A percentile compares a stretch with the other conserved stretches of the same genome.
phyloP scores from a whole-genome alignment of 2,329 filamentous ascomycete genomes.

The Elsinoe perseae region DNA sequence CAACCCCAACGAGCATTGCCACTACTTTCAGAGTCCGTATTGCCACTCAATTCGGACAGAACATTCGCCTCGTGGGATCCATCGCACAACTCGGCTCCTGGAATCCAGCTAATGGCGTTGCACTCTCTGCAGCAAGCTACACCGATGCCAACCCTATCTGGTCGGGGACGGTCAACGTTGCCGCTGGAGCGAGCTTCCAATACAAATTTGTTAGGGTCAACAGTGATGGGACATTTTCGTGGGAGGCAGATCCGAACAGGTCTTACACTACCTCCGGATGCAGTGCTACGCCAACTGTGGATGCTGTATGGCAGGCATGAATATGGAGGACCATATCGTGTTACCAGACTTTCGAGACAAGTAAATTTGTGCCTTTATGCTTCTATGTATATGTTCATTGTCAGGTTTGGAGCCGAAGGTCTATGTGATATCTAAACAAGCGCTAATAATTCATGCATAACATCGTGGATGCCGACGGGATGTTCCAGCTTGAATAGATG shows the following conservation, averaged over 20 bases:
- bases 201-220: slow-evolving; percentile 62
- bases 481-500: no score
- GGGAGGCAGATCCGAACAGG: slow-evolving; percentile 52
- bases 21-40: slow-evolving; percentile 48
- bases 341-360: not conserved
- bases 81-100: slow-evolving; percentile 52
- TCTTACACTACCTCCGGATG: slow-evolving; percentile 24
- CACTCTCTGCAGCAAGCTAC: slow-evolving; percentile 52
- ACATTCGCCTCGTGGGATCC: slow-evolving; percentile 56
- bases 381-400: not conserved
- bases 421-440: not conserved
- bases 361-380: not conserved
- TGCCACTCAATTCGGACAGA: slow-evolving; percentile 53
- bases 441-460: no score
- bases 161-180: slow-evolving; percentile 47
- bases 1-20: slow-evolving; percentile 39
- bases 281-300: not conserved
- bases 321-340: not conserved
- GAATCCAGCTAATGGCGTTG: slow-evolving; percentile 45
- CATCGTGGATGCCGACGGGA: no score
- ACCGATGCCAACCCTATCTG: slow-evolving; percentile 53
- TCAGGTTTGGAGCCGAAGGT: not conserved
- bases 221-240: slow-evolving; percentile 46
- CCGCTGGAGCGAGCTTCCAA: slow-evolving; percentile 47
- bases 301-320: slow-evolving; percentile 5